Evolutionary conservation across 164 flowering plant species (phyloP).

Genomic region (Stephania yunnanensis): DNA sequence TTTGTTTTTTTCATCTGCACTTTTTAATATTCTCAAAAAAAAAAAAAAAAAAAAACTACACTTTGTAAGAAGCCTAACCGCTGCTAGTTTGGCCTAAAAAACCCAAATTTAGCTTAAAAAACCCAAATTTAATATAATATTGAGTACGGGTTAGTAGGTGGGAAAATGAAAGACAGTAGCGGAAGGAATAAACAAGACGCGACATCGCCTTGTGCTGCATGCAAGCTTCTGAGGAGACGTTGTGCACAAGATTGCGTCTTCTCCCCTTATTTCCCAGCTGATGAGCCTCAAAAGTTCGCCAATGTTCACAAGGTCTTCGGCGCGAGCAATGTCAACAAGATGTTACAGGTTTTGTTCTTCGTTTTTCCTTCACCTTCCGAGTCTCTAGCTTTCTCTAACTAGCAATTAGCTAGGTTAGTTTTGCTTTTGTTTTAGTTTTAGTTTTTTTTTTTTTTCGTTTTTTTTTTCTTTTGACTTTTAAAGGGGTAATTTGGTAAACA

Average conservation of each 20-base stretch:
- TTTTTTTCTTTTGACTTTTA: background rate
- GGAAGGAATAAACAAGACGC: conserved; percentile 40
- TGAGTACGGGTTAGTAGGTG: background rate
- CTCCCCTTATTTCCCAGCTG: conserved; percentile 85
- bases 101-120: background rate
- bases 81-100: background rate
- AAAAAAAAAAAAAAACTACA: background rate
- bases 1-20: background rate
- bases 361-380: background rate
- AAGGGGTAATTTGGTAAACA: background rate
- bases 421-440: no score
- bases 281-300: conserved; percentile 87
- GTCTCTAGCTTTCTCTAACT: background rate
- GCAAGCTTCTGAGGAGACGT: conserved; percentile 72
- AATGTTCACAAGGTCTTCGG: conserved; percentile 89
- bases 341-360: conserved; percentile 57
- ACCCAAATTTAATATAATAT: background rate
- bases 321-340: conserved; percentile 92
- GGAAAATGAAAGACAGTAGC: conserved; percentile 34
- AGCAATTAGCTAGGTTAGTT: no score
- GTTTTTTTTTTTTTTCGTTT: no score
- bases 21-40: background rate
- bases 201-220: conserved; percentile 79
- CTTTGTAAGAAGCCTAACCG: background rate
- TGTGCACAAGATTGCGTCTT: conserved; percentile 76